A percentile compares a stretch with the other conserved stretches of the same genome.
These are phyloP conservation scores for Mucuna pruriens DNA, from an alignment of 306 rosid species.

Conservation along the genomic window DNA sequence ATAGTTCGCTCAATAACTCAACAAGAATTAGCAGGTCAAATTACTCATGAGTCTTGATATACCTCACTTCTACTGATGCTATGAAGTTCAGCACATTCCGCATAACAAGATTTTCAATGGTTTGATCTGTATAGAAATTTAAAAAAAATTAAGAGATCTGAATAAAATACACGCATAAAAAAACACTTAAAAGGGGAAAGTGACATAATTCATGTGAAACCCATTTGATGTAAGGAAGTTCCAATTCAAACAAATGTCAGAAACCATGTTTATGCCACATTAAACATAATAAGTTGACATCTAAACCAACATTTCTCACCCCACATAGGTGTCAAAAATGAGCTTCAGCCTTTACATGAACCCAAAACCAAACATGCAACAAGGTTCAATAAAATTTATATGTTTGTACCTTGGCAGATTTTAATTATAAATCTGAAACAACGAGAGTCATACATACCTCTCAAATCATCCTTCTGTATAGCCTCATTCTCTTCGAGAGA, in stretches of 20 bases:
- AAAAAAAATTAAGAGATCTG: not conserved
- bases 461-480: constrained; percentile 51
- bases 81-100: constrained; percentile 75
- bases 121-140: constrained; percentile 68
- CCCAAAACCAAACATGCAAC: constrained; percentile 9
- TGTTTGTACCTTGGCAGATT: constrained; percentile 2
- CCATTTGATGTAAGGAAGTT: constrained; percentile 18
- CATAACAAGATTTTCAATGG: constrained; percentile 71
- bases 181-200: not conserved
- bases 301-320: not conserved
- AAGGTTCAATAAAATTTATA: not conserved
- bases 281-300: not conserved
- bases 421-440: constrained; percentile 21
- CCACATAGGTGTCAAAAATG: constrained; percentile 22
- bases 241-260: constrained; percentile 16
- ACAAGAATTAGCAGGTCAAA: constrained; percentile 41
- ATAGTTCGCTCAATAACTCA: constrained; percentile 30
- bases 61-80: constrained; percentile 88
- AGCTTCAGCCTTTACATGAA: constrained; percentile 22
- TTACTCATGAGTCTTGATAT: constrained; percentile 42
- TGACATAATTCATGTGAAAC: constrained; percentile 15
- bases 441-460: constrained; percentile 52
- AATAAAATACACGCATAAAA: constrained; percentile 16
- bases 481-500: constrained; percentile 71
- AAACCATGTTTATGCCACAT: constrained; percentile 4